Base-by-base conservation (phyloP, 2,329 filamentous ascomycete genomes). In the Apiospora malaysiana region DNA sequence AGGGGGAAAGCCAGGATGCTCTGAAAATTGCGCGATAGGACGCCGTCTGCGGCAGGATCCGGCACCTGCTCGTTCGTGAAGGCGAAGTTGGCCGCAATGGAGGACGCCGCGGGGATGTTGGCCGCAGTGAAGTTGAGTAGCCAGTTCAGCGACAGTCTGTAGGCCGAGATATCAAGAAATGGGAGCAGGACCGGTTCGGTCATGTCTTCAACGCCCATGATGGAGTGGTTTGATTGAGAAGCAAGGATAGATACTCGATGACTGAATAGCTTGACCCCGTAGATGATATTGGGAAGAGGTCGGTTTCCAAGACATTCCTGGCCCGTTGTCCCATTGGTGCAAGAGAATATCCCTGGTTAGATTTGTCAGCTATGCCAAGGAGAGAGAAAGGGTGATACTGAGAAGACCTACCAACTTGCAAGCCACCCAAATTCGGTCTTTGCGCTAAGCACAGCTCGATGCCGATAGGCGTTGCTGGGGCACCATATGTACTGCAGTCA, bases 21-120 rank as follows among this genome's bases (percentile, higher is more conserved):
- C 7, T 59, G 51, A 27, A 59, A 59, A 7, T 37, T 59, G 16
- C 51, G 27, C 16, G 51, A 37, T 2, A 59, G 6, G 10, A 59
- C 51, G 16, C 51, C 51, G 5, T 59, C 51, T 8, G 16, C 0
- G 1, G 51, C 18, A 0, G 2, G 27, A 10, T 59, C 51, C 16
- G 2, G 27, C 0, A 21, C 6, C 8, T 59, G 16, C 1, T 37
- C 7, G 16, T 21, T 10, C 0, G 16, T 9, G 0, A 37, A 1
- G 5, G 25, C 51, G 5, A 59, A 56, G 16, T 37, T 59, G 1
- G 16, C 27, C 6, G 27, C 51, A 6, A 59, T 37, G 16, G 51
- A 59, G 16, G 51, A 12, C 0, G 51, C 16, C 2, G 16, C 27
- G 2, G 51, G 51, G 27, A 59, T 37, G 16, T 59, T 37, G 6